Base-by-base conservation (phyloP, 352 stramenopile genomes). In the Globisporangium parvum region DNA sequence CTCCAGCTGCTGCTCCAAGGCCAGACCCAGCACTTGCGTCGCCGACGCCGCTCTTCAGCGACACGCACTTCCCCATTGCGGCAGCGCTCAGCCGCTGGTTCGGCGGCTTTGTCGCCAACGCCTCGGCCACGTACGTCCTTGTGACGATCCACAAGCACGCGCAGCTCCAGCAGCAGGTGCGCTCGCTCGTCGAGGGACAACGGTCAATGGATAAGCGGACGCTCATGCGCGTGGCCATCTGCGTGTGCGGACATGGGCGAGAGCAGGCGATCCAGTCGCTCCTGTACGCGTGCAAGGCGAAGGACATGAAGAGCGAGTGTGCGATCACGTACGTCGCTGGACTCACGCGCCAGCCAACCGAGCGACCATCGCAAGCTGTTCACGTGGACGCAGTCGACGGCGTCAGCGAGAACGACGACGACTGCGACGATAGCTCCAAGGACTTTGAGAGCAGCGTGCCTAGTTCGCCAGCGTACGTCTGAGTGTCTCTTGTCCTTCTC, bases 251-350 rank as follows among this genome's bases (percentile, higher is more conserved):
- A 37, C 31, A n/a, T n/a, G n/a, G n/a, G n/a, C n/a, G 10, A 37
- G 31, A 12, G 24, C 61, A 91, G 79, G 81, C 80, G 5, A 90
- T 93, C 41, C 80, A 90, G 41, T 81, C 78, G 14, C 60, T 93
- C 11, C 52, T 93, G 64, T 93, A 88, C 53, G 82, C 78, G 2
- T 91, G 78, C 67, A 88, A 88, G 44, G 78, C 80, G 14, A 91
- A 88, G 54, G 80, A 91, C 20, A 86, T 93, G 42, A 75, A 70
- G 45, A 79, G 59, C 24, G 53, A 33, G 31, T 63, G 58, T 45
- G 42, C 47, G 24, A 57, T 75, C 47, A 60, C 72, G n/a, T 75
- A 69, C 67, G 47, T 70, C 59, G 56, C 67, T 1, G 37, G n/a
- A 11, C 78, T 75, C 57, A 59, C 64, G 3, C 57, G 60, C 12